Percentiles rank a stretch among this genome's conserved stretches.
phyloP scores from a whole-genome alignment of 768 basidiomycete species.

The Hebeloma cylindrosporum region DNA sequence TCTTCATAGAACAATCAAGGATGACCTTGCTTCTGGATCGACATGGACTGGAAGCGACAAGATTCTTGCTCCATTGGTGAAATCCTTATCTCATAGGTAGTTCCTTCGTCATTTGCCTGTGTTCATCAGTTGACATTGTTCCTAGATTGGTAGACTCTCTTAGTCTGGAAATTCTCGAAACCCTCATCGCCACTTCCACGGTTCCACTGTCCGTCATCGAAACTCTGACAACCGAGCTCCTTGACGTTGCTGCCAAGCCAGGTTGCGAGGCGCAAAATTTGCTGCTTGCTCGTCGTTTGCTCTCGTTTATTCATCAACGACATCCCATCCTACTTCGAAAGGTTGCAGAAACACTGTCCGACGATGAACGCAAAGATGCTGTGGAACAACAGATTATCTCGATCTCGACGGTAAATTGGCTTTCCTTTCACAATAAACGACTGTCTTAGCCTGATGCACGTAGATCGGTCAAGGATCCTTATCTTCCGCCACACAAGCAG shows the following conservation, averaged over 20 bases:
- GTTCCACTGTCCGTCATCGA: constrained; percentile 35
- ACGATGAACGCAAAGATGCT: constrained; percentile 36
- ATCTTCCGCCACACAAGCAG: constrained; percentile 21
- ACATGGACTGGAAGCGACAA: constrained; percentile 55
- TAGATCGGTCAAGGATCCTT: constrained; percentile 14
- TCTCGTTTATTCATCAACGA: constrained; percentile 66
- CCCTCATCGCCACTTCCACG: constrained; percentile 34
- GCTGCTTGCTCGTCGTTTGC: constrained; percentile 37
- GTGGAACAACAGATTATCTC: constrained; percentile 59
- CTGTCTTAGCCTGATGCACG: neutral
- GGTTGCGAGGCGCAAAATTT: constrained; percentile 21
- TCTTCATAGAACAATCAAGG: constrained; percentile 41
- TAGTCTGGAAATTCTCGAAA: constrained; percentile 35
- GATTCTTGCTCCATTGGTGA: constrained; percentile 54
- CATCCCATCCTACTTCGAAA: constrained; percentile 51
- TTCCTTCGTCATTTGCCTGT: neutral
- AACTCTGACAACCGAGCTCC: constrained; percentile 28
- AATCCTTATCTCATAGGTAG: constrained; percentile 38
- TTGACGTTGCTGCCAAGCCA: constrained; percentile 26
- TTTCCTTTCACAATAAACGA: neutral
- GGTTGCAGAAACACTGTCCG: constrained; percentile 37
- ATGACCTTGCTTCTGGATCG: constrained; percentile 45
- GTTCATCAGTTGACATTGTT: neutral
- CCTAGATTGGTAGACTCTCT: constrained; percentile 34
- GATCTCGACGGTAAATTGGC: constrained; percentile 50